These are phyloP conservation scores for Cupressus sempervirens DNA, from an alignment of 75 land plant species.

Conservation along the genomic window DNA sequence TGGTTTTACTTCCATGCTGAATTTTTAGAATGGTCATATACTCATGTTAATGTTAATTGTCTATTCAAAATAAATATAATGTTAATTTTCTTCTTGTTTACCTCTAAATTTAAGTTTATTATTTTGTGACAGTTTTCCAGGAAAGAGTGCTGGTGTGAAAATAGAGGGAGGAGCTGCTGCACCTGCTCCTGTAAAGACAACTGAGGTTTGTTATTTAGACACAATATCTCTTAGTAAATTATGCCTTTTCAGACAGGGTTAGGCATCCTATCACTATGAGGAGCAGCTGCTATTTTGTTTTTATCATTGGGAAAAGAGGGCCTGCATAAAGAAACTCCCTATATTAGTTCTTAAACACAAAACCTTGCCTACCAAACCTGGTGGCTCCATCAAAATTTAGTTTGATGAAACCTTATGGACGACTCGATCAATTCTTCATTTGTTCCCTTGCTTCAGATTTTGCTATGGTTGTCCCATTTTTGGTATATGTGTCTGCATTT, in stretches of 20 bases:
- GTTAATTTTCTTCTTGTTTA: not conserved
- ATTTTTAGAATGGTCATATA: not conserved
- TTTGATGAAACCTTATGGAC: too few species aligned
- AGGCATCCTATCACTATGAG: too few species aligned
- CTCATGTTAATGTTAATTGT: not conserved
- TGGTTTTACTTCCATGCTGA: not conserved
- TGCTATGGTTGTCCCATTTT: not conserved
- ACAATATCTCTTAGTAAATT: not conserved
- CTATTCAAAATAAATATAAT: not conserved
- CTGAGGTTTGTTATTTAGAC: constrained; percentile 5
- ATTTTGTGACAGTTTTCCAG: constrained; percentile 11
- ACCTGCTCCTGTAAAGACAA: not conserved
- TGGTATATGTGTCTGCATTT: too few species aligned
- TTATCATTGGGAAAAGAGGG: too few species aligned
- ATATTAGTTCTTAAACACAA: too few species aligned
- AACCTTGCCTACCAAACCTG: too few species aligned
- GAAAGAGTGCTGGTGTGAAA: constrained; percentile 13
- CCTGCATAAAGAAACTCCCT: too few species aligned
- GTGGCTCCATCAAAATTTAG: too few species aligned
- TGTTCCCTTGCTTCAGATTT: not conserved
- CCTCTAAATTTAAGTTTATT: not conserved
- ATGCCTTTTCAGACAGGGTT: not conserved
- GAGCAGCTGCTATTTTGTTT: too few species aligned
- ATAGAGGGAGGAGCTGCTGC: constrained; percentile 14
- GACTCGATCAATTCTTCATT: too few species aligned